Evolutionary conservation across 208 protist species (phyloP), one percentile per base, ranked within the genome.

Genomic region (Acanthamoeba culbertsoni): DNA sequence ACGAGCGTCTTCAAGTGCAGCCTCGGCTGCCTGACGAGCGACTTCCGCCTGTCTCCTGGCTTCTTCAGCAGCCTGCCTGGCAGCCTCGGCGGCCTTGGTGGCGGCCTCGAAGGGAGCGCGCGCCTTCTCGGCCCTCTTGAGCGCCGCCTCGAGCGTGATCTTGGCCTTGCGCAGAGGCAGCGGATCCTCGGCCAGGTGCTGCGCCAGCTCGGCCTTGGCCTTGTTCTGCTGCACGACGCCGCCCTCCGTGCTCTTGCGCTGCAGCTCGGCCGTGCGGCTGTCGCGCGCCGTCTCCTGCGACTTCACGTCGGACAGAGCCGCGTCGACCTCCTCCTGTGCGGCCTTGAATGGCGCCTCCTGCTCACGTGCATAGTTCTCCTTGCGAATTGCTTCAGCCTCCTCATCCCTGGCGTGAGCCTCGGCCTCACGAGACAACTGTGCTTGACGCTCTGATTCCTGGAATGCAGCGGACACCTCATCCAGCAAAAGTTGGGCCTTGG

Each of bases 301-400:
- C 18, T 94, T 91, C 12, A 94, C 77, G 55, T 94, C 73, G 35
- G 73, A 16, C 37, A 94, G 92, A 6, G 92, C 92, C 16, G 73
- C 92, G 42, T 94, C 65, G 53, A 88, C 77, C 48, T 94, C 82
- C 55, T 75, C 82, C 65, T 94, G 77, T 16, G 92, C 92, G 10
- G 71, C 75, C 73, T 82, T 93, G 62, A 82, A 91, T 37, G 75
- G 59, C 46, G 86, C 86, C 55, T 77, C 86, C 86, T 92, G 65
- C 53, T 92, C 53, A 1, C 86, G 43, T 6, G 77, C 77, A 4
- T 37, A 2, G 28, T 2, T 26, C 51, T 53, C 77, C 20, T 46
- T 42, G 68, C 5, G 3, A 40, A 77, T 6, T 4, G 75, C 75
- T 43, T 57, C 6, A 16, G 8, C 23, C 42, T 86, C 75, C 12